Evolutionary conservation across 345 rosid genomes (phyloP).

Genomic region (Salix purpurea): DNA sequence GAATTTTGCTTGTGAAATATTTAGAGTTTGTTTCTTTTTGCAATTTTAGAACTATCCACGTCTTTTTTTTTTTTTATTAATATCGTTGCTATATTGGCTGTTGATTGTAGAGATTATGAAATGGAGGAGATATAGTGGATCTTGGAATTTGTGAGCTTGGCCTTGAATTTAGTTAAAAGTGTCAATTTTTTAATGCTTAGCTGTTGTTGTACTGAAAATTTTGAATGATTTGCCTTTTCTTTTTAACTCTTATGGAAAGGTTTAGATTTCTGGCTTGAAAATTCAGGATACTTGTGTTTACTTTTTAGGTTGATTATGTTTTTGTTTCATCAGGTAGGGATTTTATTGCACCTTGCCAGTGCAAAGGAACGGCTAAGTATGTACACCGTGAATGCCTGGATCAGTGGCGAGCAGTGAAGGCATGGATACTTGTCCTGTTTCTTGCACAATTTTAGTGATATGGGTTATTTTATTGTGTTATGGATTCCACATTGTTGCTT

Average conservation of each 20-base stretch:
- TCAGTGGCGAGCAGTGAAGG: slow-evolving; percentile 98
- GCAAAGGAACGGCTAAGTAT: slow-evolving; percentile 96
- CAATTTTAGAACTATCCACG: not conserved
- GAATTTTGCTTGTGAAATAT: not conserved
- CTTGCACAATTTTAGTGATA: not conserved
- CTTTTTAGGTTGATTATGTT: not conserved
- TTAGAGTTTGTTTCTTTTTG: not conserved
- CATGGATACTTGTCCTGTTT: slow-evolving; percentile 14
- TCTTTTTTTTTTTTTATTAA: not conserved
- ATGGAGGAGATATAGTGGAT: not conserved
- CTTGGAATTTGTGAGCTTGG: not conserved
- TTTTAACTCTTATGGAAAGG: not conserved
- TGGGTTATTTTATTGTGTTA: not conserved
- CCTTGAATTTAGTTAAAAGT: not conserved
- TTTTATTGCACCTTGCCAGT: slow-evolving; percentile 97
- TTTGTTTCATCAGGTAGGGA: slow-evolving; percentile 70
- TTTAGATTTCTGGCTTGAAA: not conserved
- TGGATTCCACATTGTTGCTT: not conserved
- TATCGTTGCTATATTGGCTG: not conserved
- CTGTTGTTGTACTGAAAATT: no score
- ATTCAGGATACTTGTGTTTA: no score
- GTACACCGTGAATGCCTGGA: slow-evolving; percentile 97
- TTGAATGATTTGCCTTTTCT: no score
- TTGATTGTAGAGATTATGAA: not conserved
- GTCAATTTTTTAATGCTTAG: not conserved